Conservation (phyloP, 2,329 filamentous ascomycete genomes). For the Arthrobotrys sphaeroides region DNA sequence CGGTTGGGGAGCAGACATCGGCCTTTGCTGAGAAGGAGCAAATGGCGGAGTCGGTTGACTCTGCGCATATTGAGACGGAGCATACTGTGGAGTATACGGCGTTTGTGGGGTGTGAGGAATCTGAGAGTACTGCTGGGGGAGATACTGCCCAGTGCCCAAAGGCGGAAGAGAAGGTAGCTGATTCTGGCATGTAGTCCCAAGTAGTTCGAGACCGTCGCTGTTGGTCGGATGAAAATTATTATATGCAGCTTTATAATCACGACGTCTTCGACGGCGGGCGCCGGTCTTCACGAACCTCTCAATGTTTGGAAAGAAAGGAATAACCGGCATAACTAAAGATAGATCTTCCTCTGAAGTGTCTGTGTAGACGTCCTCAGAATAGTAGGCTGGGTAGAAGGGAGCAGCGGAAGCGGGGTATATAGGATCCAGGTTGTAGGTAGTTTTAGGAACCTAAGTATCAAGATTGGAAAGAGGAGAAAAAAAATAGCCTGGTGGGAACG, state of each 20-base stretch:
- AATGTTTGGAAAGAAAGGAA: constrained; percentile 53
- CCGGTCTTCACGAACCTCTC: constrained; percentile 47
- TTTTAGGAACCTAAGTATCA: constrained; percentile 45
- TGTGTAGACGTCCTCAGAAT: constrained; percentile 34
- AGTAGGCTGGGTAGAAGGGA: constrained; percentile 26
- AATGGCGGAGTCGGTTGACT: constrained; percentile 38
- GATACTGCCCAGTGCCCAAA: constrained; percentile 18
- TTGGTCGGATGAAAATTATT: constrained; percentile 33
- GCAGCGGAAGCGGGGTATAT: constrained; percentile 39
- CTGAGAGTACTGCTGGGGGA: constrained; percentile 39
- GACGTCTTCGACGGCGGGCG: constrained; percentile 47
- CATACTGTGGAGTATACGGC: constrained; percentile 40
- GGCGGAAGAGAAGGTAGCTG: constrained; percentile 19
- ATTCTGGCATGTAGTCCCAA: constrained; percentile 40
- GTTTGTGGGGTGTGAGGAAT: constrained; percentile 33
- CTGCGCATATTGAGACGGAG: constrained; percentile 17
- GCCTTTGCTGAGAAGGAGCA: constrained; percentile 18
- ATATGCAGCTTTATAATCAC: constrained; percentile 44
- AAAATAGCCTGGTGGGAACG: constrained; percentile 46
- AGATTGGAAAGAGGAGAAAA: constrained; percentile 53
- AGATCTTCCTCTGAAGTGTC: constrained; percentile 5
- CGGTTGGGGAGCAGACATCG: constrained; percentile 42
- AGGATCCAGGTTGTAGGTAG: constrained; percentile 40
- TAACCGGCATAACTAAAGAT: constrained; percentile 46
- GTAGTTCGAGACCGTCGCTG: constrained; percentile 44